Percentiles rank a stretch among this genome's conserved stretches.
Conservation (phyloP, 108 stramenopile genomes). For the Bacterosira constricta region DNA sequence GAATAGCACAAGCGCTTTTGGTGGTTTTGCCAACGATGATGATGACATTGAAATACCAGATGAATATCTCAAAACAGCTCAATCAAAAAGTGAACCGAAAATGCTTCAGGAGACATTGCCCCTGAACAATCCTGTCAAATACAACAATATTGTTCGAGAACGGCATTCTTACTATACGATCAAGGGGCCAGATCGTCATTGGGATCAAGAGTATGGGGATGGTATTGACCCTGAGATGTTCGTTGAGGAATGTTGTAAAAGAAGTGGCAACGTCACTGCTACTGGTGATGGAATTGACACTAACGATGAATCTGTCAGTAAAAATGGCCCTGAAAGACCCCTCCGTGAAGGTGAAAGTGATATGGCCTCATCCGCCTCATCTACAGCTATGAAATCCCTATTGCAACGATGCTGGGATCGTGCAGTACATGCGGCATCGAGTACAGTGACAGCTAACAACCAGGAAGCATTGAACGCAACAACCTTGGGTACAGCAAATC, state of each 20-base stretch:
- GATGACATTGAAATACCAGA: not conserved
- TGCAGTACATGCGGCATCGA: constrained; percentile 34
- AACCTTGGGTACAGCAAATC: not conserved
- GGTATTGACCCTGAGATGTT: constrained; percentile 26
- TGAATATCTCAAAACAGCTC: not conserved
- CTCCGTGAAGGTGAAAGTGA: not conserved
- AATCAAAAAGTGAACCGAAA: not conserved
- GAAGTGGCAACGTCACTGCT: no score
- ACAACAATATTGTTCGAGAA: constrained; percentile 5
- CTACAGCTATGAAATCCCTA: not conserved
- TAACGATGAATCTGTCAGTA: not conserved
- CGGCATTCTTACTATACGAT: not conserved
- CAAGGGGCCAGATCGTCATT: constrained; percentile 13
- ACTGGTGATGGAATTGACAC: not conserved
- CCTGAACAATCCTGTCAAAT: constrained; percentile 4
- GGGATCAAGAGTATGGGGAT: constrained; percentile 35
- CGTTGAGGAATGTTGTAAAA: constrained; percentile 6
- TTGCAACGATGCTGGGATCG: constrained; percentile 40
- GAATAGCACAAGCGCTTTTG: not conserved
- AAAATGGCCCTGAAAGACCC: no score
- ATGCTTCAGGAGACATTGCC: not conserved
- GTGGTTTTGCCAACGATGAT: not conserved
- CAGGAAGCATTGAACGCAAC: not conserved
- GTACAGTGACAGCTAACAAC: not conserved
- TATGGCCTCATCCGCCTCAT: not conserved